A percentile compares a stretch with the other conserved stretches of the same genome.
Conservation (phyloP, 140 eudicot genomes). For the Bidens hawaiensis region DNA sequence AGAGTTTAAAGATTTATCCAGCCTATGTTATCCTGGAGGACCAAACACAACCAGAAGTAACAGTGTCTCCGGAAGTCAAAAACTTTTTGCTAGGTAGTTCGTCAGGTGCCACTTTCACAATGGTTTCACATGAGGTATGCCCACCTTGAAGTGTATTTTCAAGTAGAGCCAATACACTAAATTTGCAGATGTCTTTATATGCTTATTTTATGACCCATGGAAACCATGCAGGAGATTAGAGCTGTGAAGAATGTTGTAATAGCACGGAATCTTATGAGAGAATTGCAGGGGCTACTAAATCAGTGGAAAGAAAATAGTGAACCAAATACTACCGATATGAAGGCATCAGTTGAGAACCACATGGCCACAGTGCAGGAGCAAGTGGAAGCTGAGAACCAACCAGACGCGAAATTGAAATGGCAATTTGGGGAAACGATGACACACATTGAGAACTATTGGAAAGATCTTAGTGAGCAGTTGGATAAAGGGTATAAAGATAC, state of each 20-base stretch:
- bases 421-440: neutral
- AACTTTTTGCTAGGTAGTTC: constrained; percentile 10
- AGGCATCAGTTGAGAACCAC: neutral
- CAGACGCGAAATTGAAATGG: neutral
- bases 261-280: neutral
- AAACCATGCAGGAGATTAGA: neutral
- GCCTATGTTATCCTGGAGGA: too few relatives aligned
- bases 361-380: neutral
- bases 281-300: neutral
- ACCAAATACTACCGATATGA: neutral
- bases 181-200: too few relatives aligned
- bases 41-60: neutral
- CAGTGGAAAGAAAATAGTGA: neutral
- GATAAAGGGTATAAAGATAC: neutral
- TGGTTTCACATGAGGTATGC: constrained; percentile 1
- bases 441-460: neutral
- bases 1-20: constrained; percentile 3
- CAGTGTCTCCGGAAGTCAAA: neutral
- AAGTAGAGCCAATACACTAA: too few relatives aligned
- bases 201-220: neutral
- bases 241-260: neutral
- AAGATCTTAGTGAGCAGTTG: neutral
- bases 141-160: neutral
- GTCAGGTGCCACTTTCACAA: neutral
- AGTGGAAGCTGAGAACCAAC: neutral